These are phyloP conservation scores for Scheffersomyces titani DNA, from an alignment of 1,139 yeast genomes.

Conservation along the genomic window DNA sequence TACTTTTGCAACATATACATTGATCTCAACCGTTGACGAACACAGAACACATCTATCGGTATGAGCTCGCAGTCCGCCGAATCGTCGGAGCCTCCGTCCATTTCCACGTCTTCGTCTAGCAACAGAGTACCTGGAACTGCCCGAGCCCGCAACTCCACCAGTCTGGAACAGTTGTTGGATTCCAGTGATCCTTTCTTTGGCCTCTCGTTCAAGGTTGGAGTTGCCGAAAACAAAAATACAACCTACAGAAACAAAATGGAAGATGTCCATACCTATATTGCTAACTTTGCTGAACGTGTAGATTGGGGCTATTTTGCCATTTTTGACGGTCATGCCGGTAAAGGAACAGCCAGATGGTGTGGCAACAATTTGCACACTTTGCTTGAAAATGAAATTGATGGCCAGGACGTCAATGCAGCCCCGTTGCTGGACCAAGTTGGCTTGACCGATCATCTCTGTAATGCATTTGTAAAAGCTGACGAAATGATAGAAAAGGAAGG, in stretches of 20 bases:
- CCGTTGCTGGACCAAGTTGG: slow-evolving; percentile 16
- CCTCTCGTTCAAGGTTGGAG: slow-evolving; percentile 76
- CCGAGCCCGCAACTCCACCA: neutral
- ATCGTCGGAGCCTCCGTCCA: neutral
- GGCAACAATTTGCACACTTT: slow-evolving; percentile 80
- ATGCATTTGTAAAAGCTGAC: slow-evolving; percentile 75
- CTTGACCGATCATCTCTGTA: slow-evolving; percentile 56
- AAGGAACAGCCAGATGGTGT: slow-evolving; percentile 93
- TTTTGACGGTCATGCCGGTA: slow-evolving; percentile 98
- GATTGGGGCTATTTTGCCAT: slow-evolving; percentile 97
- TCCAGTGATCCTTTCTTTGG: slow-evolving; percentile 44
- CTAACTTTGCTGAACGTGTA: slow-evolving; percentile 82
- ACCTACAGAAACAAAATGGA: slow-evolving; percentile 91
- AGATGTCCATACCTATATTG: slow-evolving; percentile 92
- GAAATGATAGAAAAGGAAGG: slow-evolving; percentile 59
- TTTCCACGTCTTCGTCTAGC: neutral
- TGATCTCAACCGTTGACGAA: neutral
- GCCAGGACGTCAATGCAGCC: slow-evolving; percentile 11
- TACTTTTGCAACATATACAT: neutral
- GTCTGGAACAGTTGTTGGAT: neutral
- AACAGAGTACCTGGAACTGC: neutral
- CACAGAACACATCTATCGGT: neutral
- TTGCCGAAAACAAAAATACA: slow-evolving; percentile 82
- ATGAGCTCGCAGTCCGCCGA: neutral
- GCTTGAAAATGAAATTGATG: slow-evolving; percentile 52